These are phyloP conservation scores for Phytophthora cryptogea DNA, from an alignment of 352 stramenopile species.

Conservation along the genomic window DNA sequence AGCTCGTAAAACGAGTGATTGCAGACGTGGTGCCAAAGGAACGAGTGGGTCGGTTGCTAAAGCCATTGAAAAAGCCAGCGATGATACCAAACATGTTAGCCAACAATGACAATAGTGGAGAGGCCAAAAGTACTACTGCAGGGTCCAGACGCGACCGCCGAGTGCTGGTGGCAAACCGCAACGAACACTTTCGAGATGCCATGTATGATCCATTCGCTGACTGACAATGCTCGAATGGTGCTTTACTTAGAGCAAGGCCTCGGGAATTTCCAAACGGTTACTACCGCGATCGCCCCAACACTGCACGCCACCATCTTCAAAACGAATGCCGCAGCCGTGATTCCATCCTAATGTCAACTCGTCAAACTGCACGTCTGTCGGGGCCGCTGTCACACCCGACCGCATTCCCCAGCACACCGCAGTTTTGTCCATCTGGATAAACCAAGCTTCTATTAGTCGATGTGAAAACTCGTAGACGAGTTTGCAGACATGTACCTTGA, in stretches of 20 bases:
- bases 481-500: conserved; percentile 41
- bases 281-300: conserved; percentile 67
- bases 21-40: conserved; percentile 50
- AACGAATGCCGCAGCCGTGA: conserved; percentile 71
- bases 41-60: conserved; percentile 47
- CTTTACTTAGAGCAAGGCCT: conserved; percentile 23
- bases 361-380: conserved; percentile 60
- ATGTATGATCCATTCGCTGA: conserved; percentile 11
- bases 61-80: conserved; percentile 54
- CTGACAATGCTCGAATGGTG: conserved; percentile 1
- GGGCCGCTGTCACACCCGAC: conserved; percentile 61
- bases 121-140: neutral
- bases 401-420: conserved; percentile 74
- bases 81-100: conserved; percentile 31
- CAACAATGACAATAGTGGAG: conserved; percentile 9
- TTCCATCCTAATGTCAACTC: conserved; percentile 76
- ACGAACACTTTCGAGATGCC: conserved; percentile 45
- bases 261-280: conserved; percentile 53
- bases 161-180: conserved; percentile 47
- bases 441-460: conserved; percentile 15
- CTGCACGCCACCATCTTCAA: conserved; percentile 61
- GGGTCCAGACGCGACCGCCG: conserved; percentile 23
- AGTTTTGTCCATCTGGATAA: conserved; percentile 52
- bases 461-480: neutral
- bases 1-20: conserved; percentile 20